A percentile compares a stretch with the other conserved stretches of the same genome.
Conservation (phyloP, 495 filamentous ascomycete genomes). For the Elasticomyces elasticus region DNA sequence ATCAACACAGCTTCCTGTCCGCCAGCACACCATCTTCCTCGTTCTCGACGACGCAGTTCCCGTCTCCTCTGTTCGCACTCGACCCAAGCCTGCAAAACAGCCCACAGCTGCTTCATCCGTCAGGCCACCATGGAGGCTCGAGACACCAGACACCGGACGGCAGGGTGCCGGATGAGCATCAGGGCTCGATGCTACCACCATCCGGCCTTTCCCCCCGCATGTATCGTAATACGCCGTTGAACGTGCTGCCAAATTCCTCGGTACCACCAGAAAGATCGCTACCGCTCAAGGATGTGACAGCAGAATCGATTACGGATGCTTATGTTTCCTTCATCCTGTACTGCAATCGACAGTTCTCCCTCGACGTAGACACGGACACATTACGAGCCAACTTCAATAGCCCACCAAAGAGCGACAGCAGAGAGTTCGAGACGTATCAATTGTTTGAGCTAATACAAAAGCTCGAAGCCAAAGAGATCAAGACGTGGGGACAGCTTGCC, state of each 20-base stretch:
- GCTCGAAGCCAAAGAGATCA: conserved; percentile 78
- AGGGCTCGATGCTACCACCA: conserved; percentile 10
- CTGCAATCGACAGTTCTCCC: conserved; percentile 44
- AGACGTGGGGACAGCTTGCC: conserved; percentile 91
- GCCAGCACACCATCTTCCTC: conserved; percentile 10
- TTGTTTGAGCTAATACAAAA: conserved; percentile 75
- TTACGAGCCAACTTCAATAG: conserved; percentile 70
- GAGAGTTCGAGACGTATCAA: conserved; percentile 76
- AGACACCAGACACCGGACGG: conserved; percentile 6
- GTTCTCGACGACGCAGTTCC: conserved; percentile 13
- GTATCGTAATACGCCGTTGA: background rate
- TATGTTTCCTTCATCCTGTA: conserved; percentile 85
- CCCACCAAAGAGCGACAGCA: conserved; percentile 86
- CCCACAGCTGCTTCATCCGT: conserved; percentile 11
- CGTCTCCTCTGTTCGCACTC: conserved; percentile 13
- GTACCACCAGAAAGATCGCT: conserved; percentile 37
- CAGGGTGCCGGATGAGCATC: background rate
- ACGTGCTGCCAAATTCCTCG: background rate
- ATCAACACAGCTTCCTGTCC: conserved; percentile 6
- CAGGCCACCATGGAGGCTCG: background rate
- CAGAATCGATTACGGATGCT: conserved; percentile 67
- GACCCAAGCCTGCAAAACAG: conserved; percentile 7
- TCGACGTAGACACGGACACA: conserved; percentile 39
- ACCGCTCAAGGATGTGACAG: conserved; percentile 60
- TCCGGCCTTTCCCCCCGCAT: background rate